Percentiles rank a stretch among this genome's conserved stretches.
Conservation (phyloP, 768 basidiomycete genomes). For the Leccinum ochraceum region DNA sequence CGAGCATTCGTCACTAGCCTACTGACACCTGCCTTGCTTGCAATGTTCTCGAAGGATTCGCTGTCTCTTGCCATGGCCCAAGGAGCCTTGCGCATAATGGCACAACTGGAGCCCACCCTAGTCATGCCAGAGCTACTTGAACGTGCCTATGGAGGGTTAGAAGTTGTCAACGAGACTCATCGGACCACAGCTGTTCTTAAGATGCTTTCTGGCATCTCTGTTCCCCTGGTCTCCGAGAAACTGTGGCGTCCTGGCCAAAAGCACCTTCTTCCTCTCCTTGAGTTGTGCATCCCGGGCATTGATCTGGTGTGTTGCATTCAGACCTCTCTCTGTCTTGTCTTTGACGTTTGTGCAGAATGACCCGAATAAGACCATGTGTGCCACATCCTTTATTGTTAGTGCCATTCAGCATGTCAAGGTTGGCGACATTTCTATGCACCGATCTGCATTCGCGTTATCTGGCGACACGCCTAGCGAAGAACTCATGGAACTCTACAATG, state of each 20-base stretch:
- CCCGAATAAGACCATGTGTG: conserved; percentile 75
- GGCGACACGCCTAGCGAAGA: conserved; percentile 55
- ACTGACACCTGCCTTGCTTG: conserved; percentile 83
- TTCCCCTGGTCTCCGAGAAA: conserved; percentile 73
- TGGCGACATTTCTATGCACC: conserved; percentile 68
- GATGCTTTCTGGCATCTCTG: conserved; percentile 74
- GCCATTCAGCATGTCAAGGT: conserved; percentile 76
- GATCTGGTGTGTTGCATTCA: conserved; percentile 60
- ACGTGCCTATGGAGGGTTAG: conserved; percentile 88
- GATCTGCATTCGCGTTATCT: conserved; percentile 55
- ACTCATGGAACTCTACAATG: conserved; percentile 53
- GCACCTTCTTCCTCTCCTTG: conserved; percentile 83
- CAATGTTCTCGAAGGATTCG: conserved; percentile 89
- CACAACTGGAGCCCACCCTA: conserved; percentile 76
- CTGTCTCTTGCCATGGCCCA: conserved; percentile 82
- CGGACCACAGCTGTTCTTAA: conserved; percentile 89
- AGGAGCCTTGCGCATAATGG: conserved; percentile 73
- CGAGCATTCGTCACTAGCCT: conserved; percentile 79
- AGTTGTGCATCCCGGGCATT: conserved; percentile 88
- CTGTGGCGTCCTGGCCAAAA: conserved; percentile 87
- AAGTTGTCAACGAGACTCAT: conserved; percentile 93
- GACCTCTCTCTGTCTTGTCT: neutral
- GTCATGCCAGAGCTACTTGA: conserved; percentile 92
- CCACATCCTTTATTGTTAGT: conserved; percentile 76
- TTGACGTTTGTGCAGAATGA: conserved; percentile 56